Base-by-base conservation (phyloP, 192 early-diverging fungal genomes). In the Backusella morwellensis region DNA sequence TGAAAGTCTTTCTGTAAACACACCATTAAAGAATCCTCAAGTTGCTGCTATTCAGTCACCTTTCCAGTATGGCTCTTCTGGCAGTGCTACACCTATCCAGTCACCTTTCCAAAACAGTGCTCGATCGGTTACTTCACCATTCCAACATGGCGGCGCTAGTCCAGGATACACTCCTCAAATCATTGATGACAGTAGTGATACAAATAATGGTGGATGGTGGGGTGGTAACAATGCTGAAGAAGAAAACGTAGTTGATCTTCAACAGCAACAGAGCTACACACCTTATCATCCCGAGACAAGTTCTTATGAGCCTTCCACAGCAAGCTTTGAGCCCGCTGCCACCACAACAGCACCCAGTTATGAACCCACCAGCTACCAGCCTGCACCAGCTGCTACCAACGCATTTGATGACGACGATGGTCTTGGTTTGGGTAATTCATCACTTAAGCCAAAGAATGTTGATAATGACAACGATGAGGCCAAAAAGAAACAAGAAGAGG, bases 401-500 rank as follows among this genome's bases (percentile, higher is more conserved):
- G 32, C 21, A 11, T 5, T 72, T 73, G 38, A 78, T 23, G 84
- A 85, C 17, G 86, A 91, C 23, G 93, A 90, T 68, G 87, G 86
- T 75, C 80, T 92, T 34, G 91, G 91, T 40, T 78, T 92, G 47
- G 91, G 91, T 23, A 92, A 92, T 78, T 85, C 70, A 56, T 72
- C 82, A 15, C 68, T 78, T 35, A 87, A 77, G 32, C 23, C 68
- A 17, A 77, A 78, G 52, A 59, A 44, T 19, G 41, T 74, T 12
- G 80, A 79, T 19, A 68, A 32, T 32, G 32, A 23, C 15, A 14
- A 38, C 3, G 68, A 29, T 19, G 69, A 40, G 17, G 38, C 67
- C 2, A 56, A 68, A 1, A 38, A 74, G 23, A 35, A 34, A 15
- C 74, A 79, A 47, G 75, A 80, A 23, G 83, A 59, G 81, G 82